phyloP scores from a whole-genome alignment of 1,284 basidiomycete genomes.

The Ganoderma sp. region DNA sequence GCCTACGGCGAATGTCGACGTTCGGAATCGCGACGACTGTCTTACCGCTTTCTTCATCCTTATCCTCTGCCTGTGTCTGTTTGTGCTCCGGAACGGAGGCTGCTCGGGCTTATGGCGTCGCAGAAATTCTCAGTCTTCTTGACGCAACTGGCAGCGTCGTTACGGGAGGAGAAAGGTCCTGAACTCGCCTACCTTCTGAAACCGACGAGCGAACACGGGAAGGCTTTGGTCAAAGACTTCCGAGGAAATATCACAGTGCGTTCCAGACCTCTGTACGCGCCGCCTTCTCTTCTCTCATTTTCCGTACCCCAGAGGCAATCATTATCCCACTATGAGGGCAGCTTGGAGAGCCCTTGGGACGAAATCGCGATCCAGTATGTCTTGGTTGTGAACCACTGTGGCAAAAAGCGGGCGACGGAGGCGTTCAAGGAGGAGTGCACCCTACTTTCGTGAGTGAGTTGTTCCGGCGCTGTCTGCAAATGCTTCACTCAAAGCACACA shows the following conservation, averaged over 20 bases:
- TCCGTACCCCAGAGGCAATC: conserved; percentile 48
- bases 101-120: conserved; percentile 40
- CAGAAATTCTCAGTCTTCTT: conserved; percentile 67
- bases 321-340: conserved; percentile 63
- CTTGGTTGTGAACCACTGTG: conserved; percentile 70
- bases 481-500: conserved; percentile 22
- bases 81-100: background rate
- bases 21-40: background rate
- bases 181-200: conserved; percentile 74
- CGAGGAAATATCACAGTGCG: conserved; percentile 64
- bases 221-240: conserved; percentile 74
- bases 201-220: conserved; percentile 75
- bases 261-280: conserved; percentile 9
- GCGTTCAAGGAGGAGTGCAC: conserved; percentile 75
- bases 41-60: background rate
- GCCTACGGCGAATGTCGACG: too few species aligned
- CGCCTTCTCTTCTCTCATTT: background rate
- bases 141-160: conserved; percentile 62
- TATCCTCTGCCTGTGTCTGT: background rate
- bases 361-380: conserved; percentile 83
- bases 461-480: conserved; percentile 19
- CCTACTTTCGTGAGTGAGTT: conserved; percentile 38
- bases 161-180: conserved; percentile 67
- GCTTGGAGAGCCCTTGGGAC: conserved; percentile 77
- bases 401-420: conserved; percentile 65